These are phyloP conservation scores for Amanita pseudoporphyria DNA, from an alignment of 768 basidiomycete species.

Conservation along the genomic window DNA sequence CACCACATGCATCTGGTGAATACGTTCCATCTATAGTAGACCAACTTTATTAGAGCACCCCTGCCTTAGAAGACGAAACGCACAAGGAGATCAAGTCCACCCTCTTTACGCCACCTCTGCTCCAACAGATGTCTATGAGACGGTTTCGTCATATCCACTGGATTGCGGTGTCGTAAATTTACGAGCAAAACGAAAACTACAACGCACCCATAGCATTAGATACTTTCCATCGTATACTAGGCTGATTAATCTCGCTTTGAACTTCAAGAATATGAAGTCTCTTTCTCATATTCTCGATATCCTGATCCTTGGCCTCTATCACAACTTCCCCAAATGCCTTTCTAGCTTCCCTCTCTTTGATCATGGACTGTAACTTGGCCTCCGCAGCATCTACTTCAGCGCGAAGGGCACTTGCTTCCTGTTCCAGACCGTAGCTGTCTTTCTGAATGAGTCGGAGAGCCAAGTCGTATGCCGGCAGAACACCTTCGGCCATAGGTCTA, in stretches of 20 bases:
- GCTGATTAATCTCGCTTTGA: slow-evolving; percentile 79
- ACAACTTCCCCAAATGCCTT: slow-evolving; percentile 19
- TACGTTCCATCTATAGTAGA: slow-evolving; percentile 71
- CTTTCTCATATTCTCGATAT: slow-evolving; percentile 34
- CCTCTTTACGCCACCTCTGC: slow-evolving; percentile 78
- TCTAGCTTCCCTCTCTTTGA: slow-evolving; percentile 15
- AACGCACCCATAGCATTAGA: slow-evolving; percentile 66
- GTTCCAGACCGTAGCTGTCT: slow-evolving; percentile 46
- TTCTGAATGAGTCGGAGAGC: slow-evolving; percentile 61
- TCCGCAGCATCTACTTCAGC: slow-evolving; percentile 18
- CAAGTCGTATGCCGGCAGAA: slow-evolving; percentile 76
- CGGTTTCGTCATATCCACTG: slow-evolving; percentile 59
- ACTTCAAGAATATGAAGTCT: slow-evolving; percentile 58
- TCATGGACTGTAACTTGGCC: slow-evolving; percentile 14
- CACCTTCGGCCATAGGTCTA: slow-evolving; percentile 47
- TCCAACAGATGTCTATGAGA: slow-evolving; percentile 77
- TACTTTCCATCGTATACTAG: slow-evolving; percentile 70
- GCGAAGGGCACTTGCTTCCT: slow-evolving; percentile 32
- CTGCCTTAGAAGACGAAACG: slow-evolving; percentile 17
- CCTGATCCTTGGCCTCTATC: slow-evolving; percentile 21
- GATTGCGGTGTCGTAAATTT: background rate
- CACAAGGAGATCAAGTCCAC: slow-evolving; percentile 76
- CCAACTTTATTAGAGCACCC: background rate
- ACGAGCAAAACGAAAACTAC: slow-evolving; percentile 10
- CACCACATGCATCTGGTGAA: slow-evolving; percentile 85